phyloP scores from a whole-genome alignment of 2,329 filamentous ascomycete species.

The Truncatella angustata region DNA sequence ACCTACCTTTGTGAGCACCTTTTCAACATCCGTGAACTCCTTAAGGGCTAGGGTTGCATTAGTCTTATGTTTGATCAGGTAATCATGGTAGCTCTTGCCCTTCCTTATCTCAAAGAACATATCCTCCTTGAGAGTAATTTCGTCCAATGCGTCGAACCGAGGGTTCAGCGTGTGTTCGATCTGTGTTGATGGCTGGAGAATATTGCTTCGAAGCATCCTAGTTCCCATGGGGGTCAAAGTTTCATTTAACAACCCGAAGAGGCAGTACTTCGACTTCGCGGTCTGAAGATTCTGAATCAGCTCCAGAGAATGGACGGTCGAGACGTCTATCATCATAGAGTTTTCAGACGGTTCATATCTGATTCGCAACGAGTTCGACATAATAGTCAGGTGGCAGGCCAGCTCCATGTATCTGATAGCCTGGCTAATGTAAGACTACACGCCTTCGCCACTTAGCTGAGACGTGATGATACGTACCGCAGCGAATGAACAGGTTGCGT shows the following conservation, averaged over 20 bases:
- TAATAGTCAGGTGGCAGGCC: slow-evolving; percentile 66
- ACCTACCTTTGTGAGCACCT: slow-evolving; percentile 68
- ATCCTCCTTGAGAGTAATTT: slow-evolving; percentile 77
- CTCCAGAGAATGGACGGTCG: slow-evolving; percentile 83
- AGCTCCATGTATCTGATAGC: slow-evolving; percentile 78
- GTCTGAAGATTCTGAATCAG: slow-evolving; percentile 84
- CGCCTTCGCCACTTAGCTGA: slow-evolving; percentile 16
- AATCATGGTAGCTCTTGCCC: slow-evolving; percentile 43
- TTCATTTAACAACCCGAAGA: slow-evolving; percentile 83
- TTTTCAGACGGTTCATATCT: slow-evolving; percentile 86
- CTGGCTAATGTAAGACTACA: slow-evolving; percentile 39
- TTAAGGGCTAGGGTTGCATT: slow-evolving; percentile 58
- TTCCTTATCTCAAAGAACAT: slow-evolving; percentile 77
- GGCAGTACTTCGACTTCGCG: slow-evolving; percentile 73
- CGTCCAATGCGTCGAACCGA: slow-evolving; percentile 80
- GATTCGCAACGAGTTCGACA: slow-evolving; percentile 78
- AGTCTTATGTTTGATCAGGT: slow-evolving; percentile 15
- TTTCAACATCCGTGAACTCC: slow-evolving; percentile 75
- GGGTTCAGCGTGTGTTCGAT: slow-evolving; percentile 62
- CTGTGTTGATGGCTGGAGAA: slow-evolving; percentile 82
- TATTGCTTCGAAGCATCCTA: slow-evolving; percentile 77
- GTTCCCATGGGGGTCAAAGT: slow-evolving; percentile 87
- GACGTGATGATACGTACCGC: slow-evolving; percentile 57
- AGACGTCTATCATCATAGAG: slow-evolving; percentile 93
- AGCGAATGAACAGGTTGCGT: slow-evolving; percentile 79